phyloP scores from a whole-genome alignment of 768 basidiomycete species.

The Russula emetica region DNA sequence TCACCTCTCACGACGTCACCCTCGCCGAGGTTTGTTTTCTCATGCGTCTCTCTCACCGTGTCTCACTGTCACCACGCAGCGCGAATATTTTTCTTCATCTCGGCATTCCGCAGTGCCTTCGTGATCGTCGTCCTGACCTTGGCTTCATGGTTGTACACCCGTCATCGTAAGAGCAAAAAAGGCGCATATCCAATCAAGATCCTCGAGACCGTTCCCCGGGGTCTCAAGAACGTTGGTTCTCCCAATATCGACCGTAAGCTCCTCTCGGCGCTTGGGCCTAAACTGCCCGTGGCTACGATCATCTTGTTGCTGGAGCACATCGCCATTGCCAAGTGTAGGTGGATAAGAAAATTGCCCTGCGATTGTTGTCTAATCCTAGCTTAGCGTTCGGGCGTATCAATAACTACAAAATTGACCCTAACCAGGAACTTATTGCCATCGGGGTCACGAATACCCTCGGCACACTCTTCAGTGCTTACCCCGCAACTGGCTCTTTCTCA shows the following conservation, averaged over 20 bases:
- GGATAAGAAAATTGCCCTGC: too few relatives aligned
- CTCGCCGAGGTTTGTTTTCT: constrained; percentile 48
- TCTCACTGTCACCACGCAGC: constrained; percentile 38
- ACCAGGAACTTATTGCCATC: constrained; percentile 94
- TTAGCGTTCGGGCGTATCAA: constrained; percentile 91
- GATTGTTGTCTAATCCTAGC: not conserved
- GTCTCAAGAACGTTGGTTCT: constrained; percentile 58
- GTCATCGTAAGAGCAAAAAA: constrained; percentile 49
- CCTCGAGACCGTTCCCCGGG: constrained; percentile 77
- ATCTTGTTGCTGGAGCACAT: constrained; percentile 94
- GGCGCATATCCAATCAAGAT: constrained; percentile 84
- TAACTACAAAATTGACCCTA: constrained; percentile 89
- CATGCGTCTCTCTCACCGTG: not conserved
- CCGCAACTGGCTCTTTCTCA: constrained; percentile 97
- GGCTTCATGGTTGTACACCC: constrained; percentile 81
- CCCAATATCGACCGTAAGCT: constrained; percentile 49
- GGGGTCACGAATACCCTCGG: constrained; percentile 95
- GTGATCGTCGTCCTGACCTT: constrained; percentile 85
- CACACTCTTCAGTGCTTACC: constrained; percentile 86
- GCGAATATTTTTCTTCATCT: constrained; percentile 71
- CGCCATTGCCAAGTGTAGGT: constrained; percentile 87
- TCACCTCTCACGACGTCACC: constrained; percentile 51
- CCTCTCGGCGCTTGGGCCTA: constrained; percentile 61
- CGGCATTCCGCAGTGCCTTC: constrained; percentile 77
- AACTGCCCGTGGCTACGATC: constrained; percentile 82